Base-by-base conservation (phyloP, 805 yeast species). In the Barnettozyma populi region DNA sequence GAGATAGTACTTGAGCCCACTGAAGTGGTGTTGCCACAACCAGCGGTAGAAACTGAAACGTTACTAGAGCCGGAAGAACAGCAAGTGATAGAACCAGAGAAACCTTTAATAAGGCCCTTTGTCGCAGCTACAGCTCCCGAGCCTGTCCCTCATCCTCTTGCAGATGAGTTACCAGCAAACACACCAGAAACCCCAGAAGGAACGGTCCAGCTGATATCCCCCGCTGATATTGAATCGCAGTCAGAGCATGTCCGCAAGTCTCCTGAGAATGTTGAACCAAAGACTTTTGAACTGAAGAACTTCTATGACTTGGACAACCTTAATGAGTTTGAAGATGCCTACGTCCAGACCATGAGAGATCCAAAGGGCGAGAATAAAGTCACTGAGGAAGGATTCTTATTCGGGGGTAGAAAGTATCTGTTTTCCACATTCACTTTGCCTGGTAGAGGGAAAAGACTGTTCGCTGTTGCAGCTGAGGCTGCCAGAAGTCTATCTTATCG, bases 321-420 rank as follows among this genome's bases (percentile, higher is more conserved):
- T 11, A 56, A 50, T 29, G 55, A 58, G 2, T 56, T 48, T 2
- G 64, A 62, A 18, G 68, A 63, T 46, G 73, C 67, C 45, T 69
- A 60, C 45, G 59, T 59, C 36, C 53, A 54, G 7, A 49, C 56
- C 3, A 57, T 56, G 29, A 51, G 54, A 24, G 80, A 76, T 50
- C 59, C 63, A n/a, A 56, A 56, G 19, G 82, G 82, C 19, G 81
- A 77, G 45, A 48, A 56, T 21, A 76, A 77, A 48, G 60, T 77
- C 4, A 60, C 69, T 7, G 53, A 53, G 10, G 63, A 64, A 44
- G 80, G 80, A 0, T 53, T 55, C 38, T 51, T 74, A 11, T 41
- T 56, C 14, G 73, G 68, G 21, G 73, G 68, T 6, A 62, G 78
- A 35, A 62, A 64, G 41, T 76, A 61, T 48, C 41, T 69, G 13